Conservation (phyloP, 768 basidiomycete species). For the Agaricus blazei region DNA sequence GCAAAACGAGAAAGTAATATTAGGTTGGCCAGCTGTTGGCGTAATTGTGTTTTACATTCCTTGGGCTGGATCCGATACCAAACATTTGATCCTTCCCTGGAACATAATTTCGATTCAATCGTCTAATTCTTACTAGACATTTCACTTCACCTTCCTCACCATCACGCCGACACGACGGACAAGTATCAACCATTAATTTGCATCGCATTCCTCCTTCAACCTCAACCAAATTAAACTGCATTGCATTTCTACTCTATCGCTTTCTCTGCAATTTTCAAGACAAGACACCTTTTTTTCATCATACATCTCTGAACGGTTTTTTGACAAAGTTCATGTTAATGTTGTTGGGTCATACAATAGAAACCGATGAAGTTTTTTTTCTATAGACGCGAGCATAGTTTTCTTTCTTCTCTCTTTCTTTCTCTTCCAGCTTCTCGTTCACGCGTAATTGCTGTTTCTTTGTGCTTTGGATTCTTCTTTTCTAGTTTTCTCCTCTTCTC, state of each 20-base stretch:
- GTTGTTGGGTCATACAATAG: constrained; percentile 11
- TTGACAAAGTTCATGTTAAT: neutral
- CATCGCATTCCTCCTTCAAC: constrained; percentile 1
- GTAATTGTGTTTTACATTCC: constrained; percentile 10
- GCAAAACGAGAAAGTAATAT: constrained; percentile 6
- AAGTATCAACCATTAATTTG: constrained; percentile 9
- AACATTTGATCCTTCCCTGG: neutral
- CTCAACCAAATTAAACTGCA: neutral
- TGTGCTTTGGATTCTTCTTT: neutral
- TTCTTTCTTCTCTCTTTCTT: neutral
- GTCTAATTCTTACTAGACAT: neutral
- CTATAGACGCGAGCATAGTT: constrained; percentile 9
- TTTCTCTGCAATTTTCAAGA: neutral
- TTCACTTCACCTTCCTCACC: neutral
- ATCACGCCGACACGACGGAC: constrained; percentile 6
- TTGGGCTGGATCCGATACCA: neutral
- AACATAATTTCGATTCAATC: constrained; percentile 3
- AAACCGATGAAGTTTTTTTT: constrained; percentile 7
- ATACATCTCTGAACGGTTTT: constrained; percentile 10
- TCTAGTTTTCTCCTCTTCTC: neutral
- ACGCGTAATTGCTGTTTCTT: neutral
- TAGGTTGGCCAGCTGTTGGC: constrained; percentile 9
- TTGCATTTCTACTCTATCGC: constrained; percentile 8
- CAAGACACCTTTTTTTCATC: constrained; percentile 8
- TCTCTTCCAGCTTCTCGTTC: neutral